Base-by-base conservation (phyloP, 139 green algal species). In the Picochlorum sp. region DNA sequence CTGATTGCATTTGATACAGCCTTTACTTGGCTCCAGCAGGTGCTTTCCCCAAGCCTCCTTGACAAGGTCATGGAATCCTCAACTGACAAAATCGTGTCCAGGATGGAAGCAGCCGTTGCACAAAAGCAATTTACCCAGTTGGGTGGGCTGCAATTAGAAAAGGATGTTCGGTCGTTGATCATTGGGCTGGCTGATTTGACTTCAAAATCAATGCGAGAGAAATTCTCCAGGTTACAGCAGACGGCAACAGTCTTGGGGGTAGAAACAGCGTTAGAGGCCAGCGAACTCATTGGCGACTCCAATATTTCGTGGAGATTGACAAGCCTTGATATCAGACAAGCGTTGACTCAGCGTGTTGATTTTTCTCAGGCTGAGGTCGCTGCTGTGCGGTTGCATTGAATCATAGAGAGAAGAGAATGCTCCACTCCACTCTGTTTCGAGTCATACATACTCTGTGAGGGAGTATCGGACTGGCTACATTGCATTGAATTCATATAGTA, bases 81-180 rank as follows among this genome's bases (percentile, higher is more conserved):
- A 50, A 60, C 94, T 35, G 85, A 91, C 50, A 81, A 80, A 55
- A 50, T 84, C 20, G 59, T 86, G 35, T 59, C 69, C 4, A 68
- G 90, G 3, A 36, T 97, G 37, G 90, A 97, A 64, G 89, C 79
- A 8, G 60, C 83, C 18, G 60, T 95, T 41, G 37, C 51, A 8
- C 71, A 85, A 65, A 96, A 96, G 74, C 57, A 53, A 12, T 97
- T 97, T 75, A 96, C 79, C 44, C 91, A 96, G 74, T 78, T 97
- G 56, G 90, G 90, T 9, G 91, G 91, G 4, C 71, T 97, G 63
- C 80, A 92, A 68, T 74, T 97, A 52, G 90, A 97, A 37, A 73
- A 81, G 9, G 89, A 96, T 64, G 69, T 89, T 18, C 71, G 88
- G 24, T 63, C 65, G 7, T 60, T 96, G 20, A 76, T 93, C 14